Evolutionary conservation across 352 stramenopile species (phyloP).

Genomic region (Aphanomyces stellatus): DNA sequence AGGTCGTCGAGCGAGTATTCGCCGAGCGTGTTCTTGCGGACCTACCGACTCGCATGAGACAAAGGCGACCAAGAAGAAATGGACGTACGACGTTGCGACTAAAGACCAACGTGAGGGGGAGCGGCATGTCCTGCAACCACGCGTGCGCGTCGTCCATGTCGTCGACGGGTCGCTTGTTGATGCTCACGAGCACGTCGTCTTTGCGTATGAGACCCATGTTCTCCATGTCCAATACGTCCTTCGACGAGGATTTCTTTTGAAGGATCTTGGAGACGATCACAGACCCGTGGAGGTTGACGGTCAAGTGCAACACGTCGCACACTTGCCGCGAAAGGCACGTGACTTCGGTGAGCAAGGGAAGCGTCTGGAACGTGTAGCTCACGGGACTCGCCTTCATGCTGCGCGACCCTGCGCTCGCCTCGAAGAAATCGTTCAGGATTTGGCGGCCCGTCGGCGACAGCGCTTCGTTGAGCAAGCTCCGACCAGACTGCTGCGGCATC

Average conservation of each 20-base stretch:
- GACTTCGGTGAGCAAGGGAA: constrained; percentile 15
- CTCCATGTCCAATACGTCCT: not conserved
- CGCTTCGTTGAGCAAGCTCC: constrained; percentile 45
- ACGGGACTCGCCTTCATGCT: not conserved
- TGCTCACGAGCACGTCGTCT: constrained; percentile 50
- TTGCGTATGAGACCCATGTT: constrained; percentile 29
- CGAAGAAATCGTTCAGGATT: constrained; percentile 43
- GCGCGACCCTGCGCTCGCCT: constrained; percentile 13
- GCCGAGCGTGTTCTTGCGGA: constrained; percentile 37
- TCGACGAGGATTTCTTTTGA: constrained; percentile 9
- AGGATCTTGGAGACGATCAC: constrained; percentile 11
- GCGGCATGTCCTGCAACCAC: constrained; percentile 28
- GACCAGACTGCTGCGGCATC: constrained; percentile 27
- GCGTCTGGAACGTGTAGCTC: not conserved
- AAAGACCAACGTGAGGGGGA: constrained; percentile 50
- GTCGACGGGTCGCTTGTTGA: constrained; percentile 39
- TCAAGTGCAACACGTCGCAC: constrained; percentile 1
- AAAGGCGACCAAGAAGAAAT: not conserved
- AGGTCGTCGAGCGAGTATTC: constrained; percentile 55
- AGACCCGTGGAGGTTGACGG: not conserved
- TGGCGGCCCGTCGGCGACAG: constrained; percentile 42
- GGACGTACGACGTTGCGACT: constrained; percentile 26
- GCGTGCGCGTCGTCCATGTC: constrained; percentile 38
- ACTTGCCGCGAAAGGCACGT: not conserved
- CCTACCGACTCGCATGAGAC: not conserved